phyloP scores from a whole-genome alignment of 208 protist species.

The Wallacemonas sp. region DNA sequence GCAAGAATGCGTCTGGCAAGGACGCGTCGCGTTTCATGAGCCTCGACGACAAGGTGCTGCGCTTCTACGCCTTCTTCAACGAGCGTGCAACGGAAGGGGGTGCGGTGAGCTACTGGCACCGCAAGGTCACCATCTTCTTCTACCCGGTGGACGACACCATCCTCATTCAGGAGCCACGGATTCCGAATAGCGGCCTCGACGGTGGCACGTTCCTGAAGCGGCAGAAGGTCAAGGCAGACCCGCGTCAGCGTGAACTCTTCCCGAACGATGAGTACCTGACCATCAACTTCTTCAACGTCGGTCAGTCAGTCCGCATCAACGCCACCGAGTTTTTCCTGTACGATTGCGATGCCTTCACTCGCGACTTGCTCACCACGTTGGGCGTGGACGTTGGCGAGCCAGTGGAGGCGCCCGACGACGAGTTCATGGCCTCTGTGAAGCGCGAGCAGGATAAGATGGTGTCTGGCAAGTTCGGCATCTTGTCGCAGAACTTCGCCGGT shows the following conservation, averaged over 20 bases:
- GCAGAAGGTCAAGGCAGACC: conserved; percentile 77
- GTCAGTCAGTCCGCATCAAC: conserved; percentile 90
- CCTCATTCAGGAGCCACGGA: conserved; percentile 89
- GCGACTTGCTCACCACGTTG: conserved; percentile 84
- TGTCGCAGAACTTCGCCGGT: conserved; percentile 52
- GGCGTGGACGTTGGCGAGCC: conserved; percentile 66
- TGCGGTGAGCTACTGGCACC: conserved; percentile 86
- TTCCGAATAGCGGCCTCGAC: conserved; percentile 94
- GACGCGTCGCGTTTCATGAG: conserved; percentile 49
- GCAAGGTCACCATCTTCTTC: conserved; percentile 91
- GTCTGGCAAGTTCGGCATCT: conserved; percentile 58
- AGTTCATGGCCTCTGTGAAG: conserved; percentile 69
- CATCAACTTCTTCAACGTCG: conserved; percentile 93
- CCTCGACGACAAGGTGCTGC: conserved; percentile 94
- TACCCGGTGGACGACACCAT: conserved; percentile 95
- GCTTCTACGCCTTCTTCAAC: conserved; percentile 96
- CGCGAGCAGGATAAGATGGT: conserved; percentile 49
- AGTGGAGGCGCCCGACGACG: conserved; percentile 59
- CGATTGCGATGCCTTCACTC: conserved; percentile 94
- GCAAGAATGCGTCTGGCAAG: conserved; percentile 7
- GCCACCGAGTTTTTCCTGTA: conserved; percentile 92
- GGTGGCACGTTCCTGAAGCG: conserved; percentile 94
- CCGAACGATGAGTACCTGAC: conserved; percentile 86
- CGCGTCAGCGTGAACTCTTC: conserved; percentile 75
- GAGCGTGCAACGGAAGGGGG: conserved; percentile 92